These are phyloP conservation scores for Calonectria fujianensis DNA, from an alignment of 2,329 filamentous ascomycete species.

Conservation along the genomic window DNA sequence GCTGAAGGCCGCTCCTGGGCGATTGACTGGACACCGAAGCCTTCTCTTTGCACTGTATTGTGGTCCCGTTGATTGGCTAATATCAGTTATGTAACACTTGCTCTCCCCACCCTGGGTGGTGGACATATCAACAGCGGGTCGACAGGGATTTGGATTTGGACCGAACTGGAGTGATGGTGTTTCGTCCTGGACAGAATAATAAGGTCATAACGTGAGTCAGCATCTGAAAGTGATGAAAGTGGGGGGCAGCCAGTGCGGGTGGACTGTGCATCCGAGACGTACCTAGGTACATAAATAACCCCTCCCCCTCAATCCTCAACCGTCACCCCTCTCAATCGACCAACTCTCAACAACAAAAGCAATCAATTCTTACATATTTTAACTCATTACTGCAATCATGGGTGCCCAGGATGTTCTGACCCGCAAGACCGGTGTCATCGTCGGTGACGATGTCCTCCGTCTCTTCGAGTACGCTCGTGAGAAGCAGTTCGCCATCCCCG, in stretches of 20 bases:
- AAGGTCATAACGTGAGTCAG: constrained; percentile 1
- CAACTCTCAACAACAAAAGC: constrained; percentile 35
- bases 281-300: constrained; percentile 18
- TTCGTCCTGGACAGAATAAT: background rate
- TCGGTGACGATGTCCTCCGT: constrained; percentile 72
- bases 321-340: constrained; percentile 32
- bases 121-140: background rate
- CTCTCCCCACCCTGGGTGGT: background rate
- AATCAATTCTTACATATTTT: constrained; percentile 40
- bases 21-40: background rate
- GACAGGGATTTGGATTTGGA: background rate
- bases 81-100: background rate
- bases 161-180: background rate
- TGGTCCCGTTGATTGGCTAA: background rate
- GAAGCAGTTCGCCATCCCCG: constrained; percentile 91
- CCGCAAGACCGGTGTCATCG: constrained; percentile 73
- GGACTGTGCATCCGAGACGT: background rate
- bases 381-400: constrained; percentile 58
- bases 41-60: background rate
- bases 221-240: background rate
- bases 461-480: constrained; percentile 95
- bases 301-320: constrained; percentile 21
- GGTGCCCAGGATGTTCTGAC: constrained; percentile 66
- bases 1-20: background rate
- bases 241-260: constrained; percentile 1